These are phyloP conservation scores for Gnomoniopsis sp. DNA, from an alignment of 2,329 filamentous ascomycete species.

Conservation along the genomic window DNA sequence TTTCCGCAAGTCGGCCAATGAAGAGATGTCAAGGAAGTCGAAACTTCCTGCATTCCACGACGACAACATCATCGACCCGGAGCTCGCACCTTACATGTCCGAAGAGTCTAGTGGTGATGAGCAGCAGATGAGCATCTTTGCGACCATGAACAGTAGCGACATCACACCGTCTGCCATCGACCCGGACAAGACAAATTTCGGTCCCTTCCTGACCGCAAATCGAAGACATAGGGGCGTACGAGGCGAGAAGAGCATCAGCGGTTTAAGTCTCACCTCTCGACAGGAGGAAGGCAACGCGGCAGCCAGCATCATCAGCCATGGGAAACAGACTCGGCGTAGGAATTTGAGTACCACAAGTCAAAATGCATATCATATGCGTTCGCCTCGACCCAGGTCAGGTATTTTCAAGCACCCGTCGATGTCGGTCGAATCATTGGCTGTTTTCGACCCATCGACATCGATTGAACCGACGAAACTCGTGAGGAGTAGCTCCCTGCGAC, in stretches of 20 bases:
- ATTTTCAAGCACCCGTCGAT: slow-evolving; percentile 54
- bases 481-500: slow-evolving; percentile 81
- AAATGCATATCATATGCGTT: slow-evolving; percentile 63
- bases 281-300: slow-evolving; percentile 60
- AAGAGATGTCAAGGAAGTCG: slow-evolving; percentile 63
- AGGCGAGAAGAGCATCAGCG: slow-evolving; percentile 73
- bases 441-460: slow-evolving; percentile 41
- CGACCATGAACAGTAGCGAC: slow-evolving; percentile 66
- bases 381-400: slow-evolving; percentile 62
- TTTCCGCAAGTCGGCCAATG: slow-evolving; percentile 70
- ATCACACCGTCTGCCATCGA: slow-evolving; percentile 65
- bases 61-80: slow-evolving; percentile 97
- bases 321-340: slow-evolving; percentile 65
- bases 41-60: slow-evolving; percentile 91
- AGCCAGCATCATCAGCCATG: slow-evolving; percentile 54
- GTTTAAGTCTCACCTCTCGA: slow-evolving; percentile 65
- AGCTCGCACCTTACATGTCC: slow-evolving; percentile 91
- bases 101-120: slow-evolving; percentile 94
- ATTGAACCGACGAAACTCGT: slow-evolving; percentile 51
- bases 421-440: slow-evolving; percentile 49
- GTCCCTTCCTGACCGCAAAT: slow-evolving; percentile 67
- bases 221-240: slow-evolving; percentile 71
- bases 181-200: slow-evolving; percentile 69
- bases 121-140: slow-evolving; percentile 83
- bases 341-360: slow-evolving; percentile 83